These are phyloP conservation scores for Trypanosoma lewisi DNA, from an alignment of 208 protist species.

Conservation along the genomic window DNA sequence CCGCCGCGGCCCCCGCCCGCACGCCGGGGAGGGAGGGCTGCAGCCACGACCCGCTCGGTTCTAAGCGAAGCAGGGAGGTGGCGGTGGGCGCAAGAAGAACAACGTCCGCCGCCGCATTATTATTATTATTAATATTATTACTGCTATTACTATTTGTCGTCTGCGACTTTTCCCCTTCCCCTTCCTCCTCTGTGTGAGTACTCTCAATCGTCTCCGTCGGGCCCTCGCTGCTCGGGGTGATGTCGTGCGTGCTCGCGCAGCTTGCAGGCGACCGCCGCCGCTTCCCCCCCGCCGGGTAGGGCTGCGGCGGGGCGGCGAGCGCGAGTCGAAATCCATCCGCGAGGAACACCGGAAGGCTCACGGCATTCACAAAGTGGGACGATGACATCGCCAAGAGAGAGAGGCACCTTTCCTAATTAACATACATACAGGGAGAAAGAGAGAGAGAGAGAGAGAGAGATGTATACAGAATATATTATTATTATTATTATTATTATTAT, in stretches of 20 bases:
- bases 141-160: too few species aligned
- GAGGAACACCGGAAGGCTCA: constrained; percentile 18
- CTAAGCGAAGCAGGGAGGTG: constrained; percentile 16
- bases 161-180: background rate
- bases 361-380: background rate
- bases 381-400: constrained; percentile 4
- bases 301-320: background rate
- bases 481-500: too few species aligned
- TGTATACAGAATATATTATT: too few species aligned
- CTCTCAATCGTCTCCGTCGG: background rate
- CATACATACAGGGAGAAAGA: constrained; percentile 2
- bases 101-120: background rate
- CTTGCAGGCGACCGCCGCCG: background rate
- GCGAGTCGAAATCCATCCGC: constrained; percentile 22
- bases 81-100: constrained; percentile 20
- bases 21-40: background rate
- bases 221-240: constrained; percentile 11
- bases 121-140: too few species aligned
- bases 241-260: constrained; percentile 2
- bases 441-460: constrained; percentile 15
- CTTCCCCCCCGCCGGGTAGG: background rate
- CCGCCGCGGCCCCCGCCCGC: background rate
- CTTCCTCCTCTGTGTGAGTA: background rate
- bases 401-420: background rate
- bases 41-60: constrained; percentile 12